phyloP scores from a whole-genome alignment of 1,139 yeast genomes.

The Suhomyces bolitotheri region DNA sequence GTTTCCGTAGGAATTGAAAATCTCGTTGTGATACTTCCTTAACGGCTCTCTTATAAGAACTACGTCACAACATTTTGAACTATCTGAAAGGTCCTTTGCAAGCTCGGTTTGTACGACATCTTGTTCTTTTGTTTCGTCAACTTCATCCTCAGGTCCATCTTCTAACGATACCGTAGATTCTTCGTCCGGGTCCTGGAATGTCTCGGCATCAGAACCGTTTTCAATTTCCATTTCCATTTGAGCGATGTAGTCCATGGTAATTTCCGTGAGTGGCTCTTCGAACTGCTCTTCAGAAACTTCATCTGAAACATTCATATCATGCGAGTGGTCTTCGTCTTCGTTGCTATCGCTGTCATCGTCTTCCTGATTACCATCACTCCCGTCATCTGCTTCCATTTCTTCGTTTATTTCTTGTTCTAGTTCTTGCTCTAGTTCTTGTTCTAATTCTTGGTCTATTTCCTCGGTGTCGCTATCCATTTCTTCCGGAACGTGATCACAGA shows the following conservation, averaged over 20 bases:
- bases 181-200: constrained; percentile 29
- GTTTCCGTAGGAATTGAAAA: constrained; percentile 80
- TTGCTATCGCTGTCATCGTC: constrained; percentile 9
- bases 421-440: constrained; percentile 7
- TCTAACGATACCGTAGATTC: constrained; percentile 27
- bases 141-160: constrained; percentile 17
- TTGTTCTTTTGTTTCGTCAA: constrained; percentile 2
- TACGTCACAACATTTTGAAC: constrained; percentile 58
- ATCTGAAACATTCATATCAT: constrained; percentile 7
- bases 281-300: constrained; percentile 6
- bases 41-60: constrained; percentile 41
- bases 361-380: constrained; percentile 5
- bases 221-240: constrained; percentile 32
- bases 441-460: constrained; percentile 8
- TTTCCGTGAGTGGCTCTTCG: constrained; percentile 23
- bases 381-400: constrained; percentile 4
- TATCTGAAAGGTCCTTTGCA: constrained; percentile 33
- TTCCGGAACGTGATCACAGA: constrained; percentile 51
- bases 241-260: constrained; percentile 40
- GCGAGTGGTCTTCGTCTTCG: no score
- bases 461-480: constrained; percentile 26
- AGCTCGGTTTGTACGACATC: constrained; percentile 25
- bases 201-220: constrained; percentile 27
- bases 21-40: constrained; percentile 48
- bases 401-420: neutral